These are phyloP conservation scores for Linnemannia exigua DNA, from an alignment of 192 early-diverging fungal species.

Conservation along the genomic window DNA sequence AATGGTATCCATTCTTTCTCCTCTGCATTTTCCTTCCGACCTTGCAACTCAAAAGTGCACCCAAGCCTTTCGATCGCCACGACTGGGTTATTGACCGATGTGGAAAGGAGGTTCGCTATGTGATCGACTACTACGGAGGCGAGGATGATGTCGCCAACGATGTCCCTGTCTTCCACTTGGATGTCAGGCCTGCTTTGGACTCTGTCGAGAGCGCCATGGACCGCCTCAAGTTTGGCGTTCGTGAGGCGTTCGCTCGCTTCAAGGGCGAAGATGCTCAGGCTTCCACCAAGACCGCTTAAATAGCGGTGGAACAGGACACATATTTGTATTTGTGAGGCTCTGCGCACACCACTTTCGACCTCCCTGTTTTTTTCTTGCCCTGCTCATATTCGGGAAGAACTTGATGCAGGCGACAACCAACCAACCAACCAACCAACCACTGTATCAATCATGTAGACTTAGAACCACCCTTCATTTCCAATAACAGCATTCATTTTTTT, in stretches of 20 bases:
- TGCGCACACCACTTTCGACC: neutral
- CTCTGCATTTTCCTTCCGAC: neutral
- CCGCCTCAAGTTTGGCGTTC: constrained; percentile 74
- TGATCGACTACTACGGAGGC: constrained; percentile 97
- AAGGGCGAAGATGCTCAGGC: constrained; percentile 29
- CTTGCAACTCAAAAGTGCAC: constrained; percentile 66
- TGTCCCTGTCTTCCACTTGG: constrained; percentile 90
- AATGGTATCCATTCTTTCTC: neutral
- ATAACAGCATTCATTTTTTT: constrained; percentile 8
- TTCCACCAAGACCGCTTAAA: constrained; percentile 39
- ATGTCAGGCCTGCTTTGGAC: constrained; percentile 96
- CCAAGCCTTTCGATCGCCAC: constrained; percentile 96
- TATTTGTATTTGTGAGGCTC: no score
- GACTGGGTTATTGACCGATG: constrained; percentile 97
- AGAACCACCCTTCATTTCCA: constrained; percentile 1
- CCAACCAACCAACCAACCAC: neutral
- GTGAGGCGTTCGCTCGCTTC: constrained; percentile 62
- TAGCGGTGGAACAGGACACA: no score
- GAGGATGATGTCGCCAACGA: constrained; percentile 74
- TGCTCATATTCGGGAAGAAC: neutral
- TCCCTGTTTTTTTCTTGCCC: neutral
- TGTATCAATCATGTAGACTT: constrained; percentile 37
- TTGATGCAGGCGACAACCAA: neutral
- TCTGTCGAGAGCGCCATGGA: constrained; percentile 72
- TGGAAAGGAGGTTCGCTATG: constrained; percentile 92